Evolutionary conservation across 192 early-diverging fungal species (phyloP).

Genomic region (Coemansia umbellata): DNA sequence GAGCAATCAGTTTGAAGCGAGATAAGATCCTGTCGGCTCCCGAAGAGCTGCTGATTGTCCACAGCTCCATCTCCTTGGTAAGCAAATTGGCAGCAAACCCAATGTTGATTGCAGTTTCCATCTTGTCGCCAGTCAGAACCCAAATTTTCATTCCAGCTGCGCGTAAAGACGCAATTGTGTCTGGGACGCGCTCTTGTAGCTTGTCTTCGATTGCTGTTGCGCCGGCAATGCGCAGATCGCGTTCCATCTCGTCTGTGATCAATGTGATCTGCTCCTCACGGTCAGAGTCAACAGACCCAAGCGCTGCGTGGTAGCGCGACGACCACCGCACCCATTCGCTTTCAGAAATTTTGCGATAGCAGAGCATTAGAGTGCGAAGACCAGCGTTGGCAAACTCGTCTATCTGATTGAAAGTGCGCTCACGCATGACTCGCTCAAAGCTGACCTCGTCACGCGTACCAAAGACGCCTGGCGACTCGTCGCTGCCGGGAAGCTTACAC

Average conservation of each 20-base stretch:
- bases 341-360: slow-evolving; percentile 68
- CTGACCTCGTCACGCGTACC: slow-evolving; percentile 39
- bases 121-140: slow-evolving; percentile 97
- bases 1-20: slow-evolving; percentile 45
- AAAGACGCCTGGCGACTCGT: slow-evolving; percentile 6
- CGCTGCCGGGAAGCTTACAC: slow-evolving; percentile 13
- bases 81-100: slow-evolving; percentile 82
- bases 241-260: slow-evolving; percentile 77
- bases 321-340: slow-evolving; percentile 75
- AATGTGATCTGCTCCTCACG: slow-evolving; percentile 69
- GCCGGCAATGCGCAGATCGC: slow-evolving; percentile 76
- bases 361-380: slow-evolving; percentile 85
- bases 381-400: slow-evolving; percentile 79
- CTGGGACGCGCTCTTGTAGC: slow-evolving; percentile 93
- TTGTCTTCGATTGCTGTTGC: slow-evolving; percentile 97
- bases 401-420: slow-evolving; percentile 62
- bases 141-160: slow-evolving; percentile 92
- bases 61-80: slow-evolving; percentile 65
- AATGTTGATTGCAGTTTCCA: slow-evolving; percentile 99
- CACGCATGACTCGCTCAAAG: slow-evolving; percentile 53
- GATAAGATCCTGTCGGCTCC: slow-evolving; percentile 41
- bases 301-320: slow-evolving; percentile 69
- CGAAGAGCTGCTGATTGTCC: slow-evolving; percentile 53
- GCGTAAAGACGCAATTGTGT: slow-evolving; percentile 77
- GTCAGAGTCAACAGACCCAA: slow-evolving; percentile 62